Evolutionary conservation across 257 asterid species (phyloP).

Genomic region (Fraxinus excelsior): DNA sequence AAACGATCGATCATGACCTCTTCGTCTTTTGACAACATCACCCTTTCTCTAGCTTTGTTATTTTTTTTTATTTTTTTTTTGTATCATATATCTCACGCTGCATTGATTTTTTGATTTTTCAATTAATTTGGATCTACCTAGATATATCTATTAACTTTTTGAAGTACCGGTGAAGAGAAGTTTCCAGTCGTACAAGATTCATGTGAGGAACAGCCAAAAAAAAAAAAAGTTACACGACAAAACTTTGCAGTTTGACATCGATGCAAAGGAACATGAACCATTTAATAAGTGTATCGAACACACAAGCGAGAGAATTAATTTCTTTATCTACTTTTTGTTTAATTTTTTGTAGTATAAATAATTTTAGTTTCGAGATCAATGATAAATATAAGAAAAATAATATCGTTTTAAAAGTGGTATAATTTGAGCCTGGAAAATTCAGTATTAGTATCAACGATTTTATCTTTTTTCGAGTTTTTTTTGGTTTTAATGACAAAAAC

Average conservation of each 20-base stretch:
- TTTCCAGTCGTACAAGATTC: slow-evolving; percentile 28
- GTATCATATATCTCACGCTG: not conserved
- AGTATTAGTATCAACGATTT: too few species aligned
- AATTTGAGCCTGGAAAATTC: not conserved
- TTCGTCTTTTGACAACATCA: too few species aligned
- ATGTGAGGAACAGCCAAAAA: slow-evolving; percentile 32
- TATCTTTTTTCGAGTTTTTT: too few species aligned
- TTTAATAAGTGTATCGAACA: slow-evolving; percentile 10
- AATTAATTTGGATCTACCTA: not conserved
- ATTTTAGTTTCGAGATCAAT: not conserved
- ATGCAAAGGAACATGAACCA: slow-evolving; percentile 20
- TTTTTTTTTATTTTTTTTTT: too few species aligned
- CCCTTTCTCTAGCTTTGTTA: not conserved
- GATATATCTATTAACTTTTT: not conserved
- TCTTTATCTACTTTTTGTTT: not conserved
- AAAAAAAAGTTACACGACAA: not conserved
- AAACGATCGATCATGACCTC: not conserved
- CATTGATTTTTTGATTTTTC: not conserved
- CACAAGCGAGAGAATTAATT: not conserved
- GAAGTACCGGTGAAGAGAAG: slow-evolving; percentile 28
- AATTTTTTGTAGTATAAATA: not conserved
- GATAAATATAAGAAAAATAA: not conserved
- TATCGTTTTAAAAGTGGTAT: too few species aligned
- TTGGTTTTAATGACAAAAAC: too few species aligned
- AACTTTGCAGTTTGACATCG: slow-evolving; percentile 7